phyloP scores from a whole-genome alignment of 441 rosid genomes.

The Adansonia grandidieri region DNA sequence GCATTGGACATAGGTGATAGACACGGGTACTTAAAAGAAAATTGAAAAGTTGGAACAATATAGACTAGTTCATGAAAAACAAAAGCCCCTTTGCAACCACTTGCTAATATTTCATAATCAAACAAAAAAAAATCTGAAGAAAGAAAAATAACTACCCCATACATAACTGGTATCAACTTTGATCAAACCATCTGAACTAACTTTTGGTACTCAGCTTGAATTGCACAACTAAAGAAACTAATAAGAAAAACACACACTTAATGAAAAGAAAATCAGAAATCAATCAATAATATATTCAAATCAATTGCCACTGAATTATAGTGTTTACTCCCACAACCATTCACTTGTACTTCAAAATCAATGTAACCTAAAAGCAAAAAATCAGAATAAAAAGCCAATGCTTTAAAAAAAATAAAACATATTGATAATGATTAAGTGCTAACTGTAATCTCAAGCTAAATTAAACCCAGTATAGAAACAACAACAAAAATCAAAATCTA shows the following conservation, averaged over 20 bases:
- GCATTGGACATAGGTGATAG: too few species aligned
- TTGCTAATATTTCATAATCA: slow-evolving; percentile 3
- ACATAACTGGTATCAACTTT: background rate
- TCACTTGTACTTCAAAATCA: slow-evolving; percentile 11
- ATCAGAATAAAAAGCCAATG: slow-evolving; percentile 15
- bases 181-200: background rate
- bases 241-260: background rate
- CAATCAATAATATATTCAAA: slow-evolving; percentile 19
- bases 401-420: background rate
- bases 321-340: background rate
- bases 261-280: slow-evolving; percentile 5
- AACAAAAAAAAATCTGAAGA: background rate
- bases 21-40: too few species aligned
- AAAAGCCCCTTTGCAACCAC: background rate
- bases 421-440: background rate
- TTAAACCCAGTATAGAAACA: background rate
- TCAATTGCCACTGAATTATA: slow-evolving; percentile 6
- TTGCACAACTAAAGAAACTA: slow-evolving; percentile 3
- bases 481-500: background rate
- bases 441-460: background rate
- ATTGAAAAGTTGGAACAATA: too few species aligned
- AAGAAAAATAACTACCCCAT: background rate
- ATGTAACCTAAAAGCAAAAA: slow-evolving; percentile 11
- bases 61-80: background rate
- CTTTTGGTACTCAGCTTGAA: slow-evolving; percentile 10